Evolutionary conservation across 805 yeast species (phyloP).

Genomic region (Metschnikowia lochheadii): DNA sequence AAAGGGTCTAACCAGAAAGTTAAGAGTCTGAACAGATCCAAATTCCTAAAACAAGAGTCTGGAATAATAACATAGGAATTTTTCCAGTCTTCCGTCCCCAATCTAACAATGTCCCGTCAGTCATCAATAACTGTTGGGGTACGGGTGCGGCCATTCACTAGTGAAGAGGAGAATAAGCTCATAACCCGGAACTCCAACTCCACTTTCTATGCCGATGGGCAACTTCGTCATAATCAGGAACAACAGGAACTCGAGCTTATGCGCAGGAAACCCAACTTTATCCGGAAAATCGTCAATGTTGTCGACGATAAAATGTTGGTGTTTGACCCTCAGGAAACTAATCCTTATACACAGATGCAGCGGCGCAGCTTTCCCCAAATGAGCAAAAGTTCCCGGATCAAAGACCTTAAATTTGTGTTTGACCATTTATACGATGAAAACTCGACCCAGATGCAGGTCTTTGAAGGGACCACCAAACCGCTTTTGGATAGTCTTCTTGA

Average conservation of each 20-base stretch:
- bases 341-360: slow-evolving; percentile 54
- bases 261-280: slow-evolving; percentile 40
- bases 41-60: no score
- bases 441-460: slow-evolving; percentile 65
- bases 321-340: slow-evolving; percentile 78
- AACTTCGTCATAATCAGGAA: slow-evolving; percentile 30
- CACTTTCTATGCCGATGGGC: slow-evolving; percentile 53
- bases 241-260: slow-evolving; percentile 4
- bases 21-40: no score
- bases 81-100: no score
- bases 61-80: no score
- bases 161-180: slow-evolving; percentile 47
- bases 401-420: slow-evolving; percentile 79
- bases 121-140: slow-evolving; percentile 76
- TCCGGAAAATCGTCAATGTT: slow-evolving; percentile 69
- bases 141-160: slow-evolving; percentile 80
- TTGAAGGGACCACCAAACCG: slow-evolving; percentile 61
- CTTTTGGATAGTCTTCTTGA: slow-evolving; percentile 70
- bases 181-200: slow-evolving; percentile 27
- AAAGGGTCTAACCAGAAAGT: no score
- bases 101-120: slow-evolving; percentile 17
- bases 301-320: slow-evolving; percentile 83
- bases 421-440: slow-evolving; percentile 71
- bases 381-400: slow-evolving; percentile 41
- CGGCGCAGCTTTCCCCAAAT: slow-evolving; percentile 38